These are phyloP conservation scores for Penicillium manginii DNA, from an alignment of 495 filamentous ascomycete species.

Conservation along the genomic window DNA sequence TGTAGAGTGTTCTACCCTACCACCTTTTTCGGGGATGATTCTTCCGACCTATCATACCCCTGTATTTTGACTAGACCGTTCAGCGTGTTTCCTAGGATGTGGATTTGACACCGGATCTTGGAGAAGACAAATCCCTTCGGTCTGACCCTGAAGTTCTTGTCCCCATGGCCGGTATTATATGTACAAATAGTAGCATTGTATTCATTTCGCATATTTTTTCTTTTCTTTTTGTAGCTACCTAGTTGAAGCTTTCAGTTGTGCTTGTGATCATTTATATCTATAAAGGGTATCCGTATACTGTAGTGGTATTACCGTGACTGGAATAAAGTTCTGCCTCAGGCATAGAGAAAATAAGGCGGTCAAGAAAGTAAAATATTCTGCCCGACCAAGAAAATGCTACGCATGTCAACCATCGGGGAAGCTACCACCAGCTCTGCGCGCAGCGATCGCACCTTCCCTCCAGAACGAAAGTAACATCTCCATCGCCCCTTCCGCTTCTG, in stretches of 20 bases:
- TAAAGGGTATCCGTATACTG: too few species aligned
- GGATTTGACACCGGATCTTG: slow-evolving; percentile 8
- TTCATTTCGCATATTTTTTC: slow-evolving; percentile 2
- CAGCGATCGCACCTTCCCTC: slow-evolving; percentile 1
- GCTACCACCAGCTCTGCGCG: neutral
- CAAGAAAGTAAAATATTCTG: slow-evolving; percentile 1
- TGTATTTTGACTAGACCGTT: slow-evolving; percentile 12
- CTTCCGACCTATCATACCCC: slow-evolving; percentile 7
- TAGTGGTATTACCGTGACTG: too few species aligned
- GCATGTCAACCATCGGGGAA: too few species aligned
- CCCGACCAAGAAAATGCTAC: neutral
- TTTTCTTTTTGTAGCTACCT: neutral
- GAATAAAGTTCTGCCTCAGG: neutral
- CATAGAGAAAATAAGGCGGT: neutral
- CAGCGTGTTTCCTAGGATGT: slow-evolving; percentile 20
- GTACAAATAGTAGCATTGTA: slow-evolving; percentile 32
- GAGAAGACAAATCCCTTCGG: slow-evolving; percentile 1
- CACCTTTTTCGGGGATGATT: neutral
- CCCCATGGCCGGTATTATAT: slow-evolving; percentile 16
- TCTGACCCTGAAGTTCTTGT: slow-evolving; percentile 11
- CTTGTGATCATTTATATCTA: neutral
- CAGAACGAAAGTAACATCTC: neutral
- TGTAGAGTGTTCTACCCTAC: slow-evolving; percentile 48
- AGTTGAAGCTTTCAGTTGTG: neutral
- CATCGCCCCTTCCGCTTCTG: neutral